phyloP scores from a whole-genome alignment of 2,329 filamentous ascomycete species.

The Tolypocladium endophyticum region DNA sequence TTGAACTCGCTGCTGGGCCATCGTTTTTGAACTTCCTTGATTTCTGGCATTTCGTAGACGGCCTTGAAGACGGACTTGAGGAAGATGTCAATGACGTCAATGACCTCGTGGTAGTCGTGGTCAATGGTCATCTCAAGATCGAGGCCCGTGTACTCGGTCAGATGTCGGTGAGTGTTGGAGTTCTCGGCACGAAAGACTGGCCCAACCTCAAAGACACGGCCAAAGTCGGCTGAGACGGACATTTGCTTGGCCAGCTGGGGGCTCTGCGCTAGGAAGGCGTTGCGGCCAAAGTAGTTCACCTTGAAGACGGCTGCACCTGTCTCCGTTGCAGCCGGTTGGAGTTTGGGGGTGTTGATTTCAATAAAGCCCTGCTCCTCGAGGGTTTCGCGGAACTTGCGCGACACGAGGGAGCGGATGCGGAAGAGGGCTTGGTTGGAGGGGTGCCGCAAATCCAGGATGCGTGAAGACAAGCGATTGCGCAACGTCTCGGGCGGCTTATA shows the following conservation, averaged over 20 bases:
- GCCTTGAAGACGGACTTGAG: conserved; percentile 60
- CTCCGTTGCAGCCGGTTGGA: conserved; percentile 83
- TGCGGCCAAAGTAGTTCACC: conserved; percentile 81
- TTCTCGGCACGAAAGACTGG: conserved; percentile 85
- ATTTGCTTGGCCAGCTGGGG: conserved; percentile 91
- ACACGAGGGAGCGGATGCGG: conserved; percentile 72
- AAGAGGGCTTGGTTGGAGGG: conserved; percentile 80
- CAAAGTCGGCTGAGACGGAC: conserved; percentile 81
- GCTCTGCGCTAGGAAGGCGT: conserved; percentile 82
- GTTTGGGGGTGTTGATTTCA: conserved; percentile 88
- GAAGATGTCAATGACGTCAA: conserved; percentile 65
- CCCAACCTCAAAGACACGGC: conserved; percentile 66
- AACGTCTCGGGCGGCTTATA: conserved; percentile 54
- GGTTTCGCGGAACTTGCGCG: conserved; percentile 66
- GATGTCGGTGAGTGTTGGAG: conserved; percentile 86
- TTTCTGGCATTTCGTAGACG: conserved; percentile 46
- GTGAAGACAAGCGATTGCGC: conserved; percentile 64
- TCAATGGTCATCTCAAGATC: conserved; percentile 91
- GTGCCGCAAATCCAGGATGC: conserved; percentile 78
- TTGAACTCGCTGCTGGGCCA: conserved; percentile 82
- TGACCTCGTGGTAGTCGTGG: conserved; percentile 79
- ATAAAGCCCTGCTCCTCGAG: conserved; percentile 72
- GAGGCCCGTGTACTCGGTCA: conserved; percentile 89
- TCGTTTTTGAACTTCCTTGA: conserved; percentile 69
- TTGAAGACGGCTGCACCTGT: conserved; percentile 87